phyloP scores from a whole-genome alignment of 306 rosid species.

The Vigna radiata region DNA sequence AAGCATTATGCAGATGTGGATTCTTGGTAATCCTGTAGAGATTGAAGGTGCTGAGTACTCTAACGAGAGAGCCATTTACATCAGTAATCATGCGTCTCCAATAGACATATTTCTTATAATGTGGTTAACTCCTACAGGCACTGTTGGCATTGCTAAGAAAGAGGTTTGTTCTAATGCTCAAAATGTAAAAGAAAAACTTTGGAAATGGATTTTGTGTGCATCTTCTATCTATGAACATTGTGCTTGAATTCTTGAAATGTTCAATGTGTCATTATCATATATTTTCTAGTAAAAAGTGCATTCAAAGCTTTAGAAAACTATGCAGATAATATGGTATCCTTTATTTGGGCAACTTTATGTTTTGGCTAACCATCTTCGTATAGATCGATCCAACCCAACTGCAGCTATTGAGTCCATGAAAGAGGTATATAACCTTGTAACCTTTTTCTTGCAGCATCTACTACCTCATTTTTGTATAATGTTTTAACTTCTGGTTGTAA shows the following conservation, averaged over 20 bases:
- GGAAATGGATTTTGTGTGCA: neutral
- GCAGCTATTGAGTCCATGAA: constrained; percentile 67
- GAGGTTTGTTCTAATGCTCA: constrained; percentile 53
- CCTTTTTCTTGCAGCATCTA: constrained; percentile 20
- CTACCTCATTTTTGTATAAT: neutral
- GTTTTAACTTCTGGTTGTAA: constrained; percentile 30
- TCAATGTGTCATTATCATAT: neutral
- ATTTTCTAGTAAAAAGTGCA: constrained; percentile 5
- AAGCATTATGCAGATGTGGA: constrained; percentile 63
- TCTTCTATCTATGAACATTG: neutral
- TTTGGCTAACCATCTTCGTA: constrained; percentile 75
- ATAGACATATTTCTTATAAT: constrained; percentile 64
- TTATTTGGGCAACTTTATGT: constrained; percentile 71
- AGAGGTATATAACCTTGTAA: constrained; percentile 47
- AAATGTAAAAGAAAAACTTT: constrained; percentile 1
- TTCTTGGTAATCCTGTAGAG: constrained; percentile 68
- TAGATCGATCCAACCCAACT: constrained; percentile 68
- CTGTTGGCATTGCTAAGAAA: constrained; percentile 74
- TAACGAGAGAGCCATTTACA: constrained; percentile 63
- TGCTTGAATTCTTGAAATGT: neutral
- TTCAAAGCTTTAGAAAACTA: constrained; percentile 21
- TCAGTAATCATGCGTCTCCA: constrained; percentile 76
- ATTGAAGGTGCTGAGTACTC: constrained; percentile 64
- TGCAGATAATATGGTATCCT: constrained; percentile 74
- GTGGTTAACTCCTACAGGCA: constrained; percentile 71